These are phyloP conservation scores for Lachancea thermotolerans DNA, from an alignment of 805 yeast species.

Conservation along the genomic window DNA sequence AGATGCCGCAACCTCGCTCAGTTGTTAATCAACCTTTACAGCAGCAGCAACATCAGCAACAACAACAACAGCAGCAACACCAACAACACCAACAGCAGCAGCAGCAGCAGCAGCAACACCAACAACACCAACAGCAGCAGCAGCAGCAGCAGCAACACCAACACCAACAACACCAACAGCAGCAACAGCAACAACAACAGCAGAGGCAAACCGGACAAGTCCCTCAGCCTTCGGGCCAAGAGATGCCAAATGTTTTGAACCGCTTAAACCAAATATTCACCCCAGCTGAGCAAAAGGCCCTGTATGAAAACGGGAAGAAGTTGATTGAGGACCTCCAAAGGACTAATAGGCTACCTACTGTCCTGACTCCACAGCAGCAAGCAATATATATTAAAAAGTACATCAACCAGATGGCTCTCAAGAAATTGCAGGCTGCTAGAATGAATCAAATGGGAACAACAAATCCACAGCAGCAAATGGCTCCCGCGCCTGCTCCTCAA, in stretches of 20 bases:
- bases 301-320: conserved; percentile 33
- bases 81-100: conserved; percentile 18
- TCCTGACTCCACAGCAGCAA: conserved; percentile 14
- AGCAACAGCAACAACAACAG: conserved; percentile 13
- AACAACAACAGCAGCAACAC: conserved; percentile 29
- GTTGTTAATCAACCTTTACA: conserved; percentile 24
- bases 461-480: conserved; percentile 8
- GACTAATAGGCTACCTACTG: conserved; percentile 20
- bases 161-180: conserved; percentile 11
- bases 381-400: conserved; percentile 31
- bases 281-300: conserved; percentile 31
- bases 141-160: conserved; percentile 11
- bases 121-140: conserved; percentile 25
- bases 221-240: conserved; percentile 21
- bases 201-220: conserved; percentile 18
- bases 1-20: conserved; percentile 15
- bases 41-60: conserved; percentile 28
- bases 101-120: conserved; percentile 34
- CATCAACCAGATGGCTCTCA: conserved; percentile 32
- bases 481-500: not conserved
- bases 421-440: conserved; percentile 24
- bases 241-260: conserved; percentile 28
- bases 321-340: conserved; percentile 32
- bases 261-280: conserved; percentile 32
- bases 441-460: conserved; percentile 21